Evolutionary conservation across 2,329 filamentous ascomycete genomes (phyloP), one percentile per base, ranked within the genome.

Genomic region (Stromatinia cepivora): DNA sequence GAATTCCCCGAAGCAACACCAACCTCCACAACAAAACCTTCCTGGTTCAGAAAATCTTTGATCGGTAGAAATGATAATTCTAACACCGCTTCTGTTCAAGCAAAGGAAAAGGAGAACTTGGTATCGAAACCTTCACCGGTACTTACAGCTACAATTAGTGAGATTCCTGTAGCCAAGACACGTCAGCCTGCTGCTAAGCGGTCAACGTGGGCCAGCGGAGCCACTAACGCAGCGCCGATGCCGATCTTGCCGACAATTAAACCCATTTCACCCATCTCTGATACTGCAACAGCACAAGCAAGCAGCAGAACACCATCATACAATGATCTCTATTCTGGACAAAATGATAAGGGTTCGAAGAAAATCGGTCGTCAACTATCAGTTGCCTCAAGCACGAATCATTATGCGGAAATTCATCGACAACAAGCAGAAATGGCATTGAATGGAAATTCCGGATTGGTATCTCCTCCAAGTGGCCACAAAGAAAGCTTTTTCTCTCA

Each of bases 401-500:
- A 98, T 81, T 97, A 97, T 79, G 87, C 93, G 39, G 94, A 97
- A 76, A 83, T 92, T 73, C 93, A 97, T 79, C 87, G 94, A 68
- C 92, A 94, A 81, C 93, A 98, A 80, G 93, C 94, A 20, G 94
- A 98, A 80, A 87, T 92, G 72, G 93, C 93, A 50, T 85, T 98
- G 58, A 97, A 93, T 78, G 95, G 67, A 42, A 89, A 90, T 76
- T 87, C 86, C 46, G 91, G 90, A 31, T 83, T 94, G 34, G 88
- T 87, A 22, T 95, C 93, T 8, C 92, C 93, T 5, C 88, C 90
- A 0, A 90, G 86, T 75, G 92, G 87, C 25, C 92, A 93, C 69
- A 96, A 96, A 78, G 95, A 99, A 80, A 93, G 95, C 80, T 99
- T 99, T 84, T 99, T 99, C 81, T 98, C 95, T 0, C 95, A 99